Conservation (phyloP, 2,329 filamentous ascomycete species). For the Neobulgaria alba region DNA sequence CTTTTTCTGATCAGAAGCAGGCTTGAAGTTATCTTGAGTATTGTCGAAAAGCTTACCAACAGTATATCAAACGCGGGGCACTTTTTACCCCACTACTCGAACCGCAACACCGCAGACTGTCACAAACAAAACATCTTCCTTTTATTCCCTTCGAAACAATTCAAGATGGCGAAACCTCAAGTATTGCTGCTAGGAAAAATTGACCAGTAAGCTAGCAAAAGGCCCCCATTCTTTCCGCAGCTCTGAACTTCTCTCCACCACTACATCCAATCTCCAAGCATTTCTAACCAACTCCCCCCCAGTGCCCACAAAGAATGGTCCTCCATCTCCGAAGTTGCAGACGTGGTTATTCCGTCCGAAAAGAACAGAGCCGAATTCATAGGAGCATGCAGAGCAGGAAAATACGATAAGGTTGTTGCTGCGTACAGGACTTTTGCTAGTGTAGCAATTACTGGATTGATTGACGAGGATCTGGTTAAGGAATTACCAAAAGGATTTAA, state of each 20-base stretch:
- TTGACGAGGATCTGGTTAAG: constrained; percentile 63
- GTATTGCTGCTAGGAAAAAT: constrained; percentile 56
- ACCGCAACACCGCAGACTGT: too few relatives aligned
- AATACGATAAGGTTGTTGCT: constrained; percentile 55
- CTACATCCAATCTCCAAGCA: constrained; percentile 1
- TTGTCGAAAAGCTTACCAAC: too few relatives aligned
- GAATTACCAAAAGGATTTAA: constrained; percentile 44
- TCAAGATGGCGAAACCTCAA: constrained; percentile 39
- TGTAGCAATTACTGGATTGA: constrained; percentile 52
- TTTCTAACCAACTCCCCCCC: constrained; percentile 5
- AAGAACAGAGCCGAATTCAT: constrained; percentile 60
- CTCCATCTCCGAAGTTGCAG: constrained; percentile 51
- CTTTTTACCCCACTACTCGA: constrained; percentile 20
- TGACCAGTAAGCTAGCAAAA: too few relatives aligned
- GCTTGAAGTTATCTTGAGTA: too few relatives aligned
- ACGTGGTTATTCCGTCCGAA: constrained; percentile 54
- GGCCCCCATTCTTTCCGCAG: constrained; percentile 27
- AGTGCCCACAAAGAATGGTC: constrained; percentile 60
- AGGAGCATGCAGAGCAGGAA: constrained; percentile 54
- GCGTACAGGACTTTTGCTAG: constrained; percentile 66
- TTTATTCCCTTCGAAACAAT: neutral
- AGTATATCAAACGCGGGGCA: constrained; percentile 21
- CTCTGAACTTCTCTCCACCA: neutral
- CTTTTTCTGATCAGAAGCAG: too few relatives aligned
- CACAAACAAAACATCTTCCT: neutral